Conservation (phyloP, 345 rosid genomes). For the Dipteronia dyeriana region DNA sequence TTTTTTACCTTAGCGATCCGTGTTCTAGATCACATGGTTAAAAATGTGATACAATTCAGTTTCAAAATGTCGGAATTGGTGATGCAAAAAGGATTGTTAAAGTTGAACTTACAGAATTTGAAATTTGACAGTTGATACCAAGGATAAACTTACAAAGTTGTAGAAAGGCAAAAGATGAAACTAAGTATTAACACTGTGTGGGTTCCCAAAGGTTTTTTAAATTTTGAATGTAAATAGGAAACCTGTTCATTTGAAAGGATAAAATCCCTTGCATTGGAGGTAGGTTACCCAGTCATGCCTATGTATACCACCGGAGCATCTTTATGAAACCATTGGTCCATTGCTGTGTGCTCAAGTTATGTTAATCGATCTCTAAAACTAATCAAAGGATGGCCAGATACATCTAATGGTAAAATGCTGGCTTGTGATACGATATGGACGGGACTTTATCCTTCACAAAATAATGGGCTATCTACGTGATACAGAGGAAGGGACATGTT, state of each 20-base stretch:
- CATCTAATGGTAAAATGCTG: neutral
- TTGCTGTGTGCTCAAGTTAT: neutral
- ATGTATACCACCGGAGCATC: neutral
- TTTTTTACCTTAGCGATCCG: neutral
- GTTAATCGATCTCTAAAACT: neutral
- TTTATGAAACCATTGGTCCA: neutral
- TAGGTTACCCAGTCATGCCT: neutral
- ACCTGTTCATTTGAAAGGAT: neutral
- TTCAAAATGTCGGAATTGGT: neutral
- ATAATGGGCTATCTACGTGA: neutral
- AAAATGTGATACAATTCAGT: neutral
- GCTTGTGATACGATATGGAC: neutral
- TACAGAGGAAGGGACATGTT: neutral
- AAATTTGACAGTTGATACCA: neutral
- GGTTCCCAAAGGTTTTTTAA: neutral
- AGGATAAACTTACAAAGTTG: neutral
- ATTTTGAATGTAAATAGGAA: conserved; percentile 4
- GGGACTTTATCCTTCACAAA: neutral
- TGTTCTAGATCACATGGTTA: neutral
- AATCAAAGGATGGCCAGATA: neutral
- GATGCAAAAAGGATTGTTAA: no score
- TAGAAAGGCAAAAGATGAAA: neutral
- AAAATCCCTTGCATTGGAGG: neutral
- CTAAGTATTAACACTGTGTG: neutral
- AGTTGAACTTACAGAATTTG: no score